These are phyloP conservation scores for Cytospora piceicola DNA, from an alignment of 2,329 filamentous ascomycete species.

Conservation along the genomic window DNA sequence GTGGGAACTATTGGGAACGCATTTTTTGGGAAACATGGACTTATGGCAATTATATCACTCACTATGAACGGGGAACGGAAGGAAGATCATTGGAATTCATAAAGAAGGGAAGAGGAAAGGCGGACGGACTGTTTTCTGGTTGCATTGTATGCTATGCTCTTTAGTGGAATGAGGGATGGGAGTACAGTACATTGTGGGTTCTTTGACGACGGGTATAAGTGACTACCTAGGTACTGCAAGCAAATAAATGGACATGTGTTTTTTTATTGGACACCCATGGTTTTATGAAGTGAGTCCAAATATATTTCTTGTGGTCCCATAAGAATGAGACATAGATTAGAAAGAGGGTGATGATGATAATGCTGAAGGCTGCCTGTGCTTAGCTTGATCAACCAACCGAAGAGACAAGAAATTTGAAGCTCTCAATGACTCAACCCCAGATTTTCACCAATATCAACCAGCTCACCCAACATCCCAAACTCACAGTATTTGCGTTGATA, in stretches of 20 bases:
- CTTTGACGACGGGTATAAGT: not conserved
- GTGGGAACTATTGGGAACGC: not conserved
- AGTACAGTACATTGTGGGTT: not conserved
- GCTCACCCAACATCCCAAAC: not conserved
- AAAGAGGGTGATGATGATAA: not conserved
- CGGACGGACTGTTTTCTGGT: not conserved
- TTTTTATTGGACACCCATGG: too few species aligned
- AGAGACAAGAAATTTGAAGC: constrained; percentile 21
- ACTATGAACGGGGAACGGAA: not conserved
- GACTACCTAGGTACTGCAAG: too few species aligned
- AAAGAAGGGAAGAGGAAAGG: not conserved
- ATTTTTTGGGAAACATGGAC: not conserved
- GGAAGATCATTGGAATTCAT: not conserved
- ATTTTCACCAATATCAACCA: constrained; percentile 19
- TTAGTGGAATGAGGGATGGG: not conserved
- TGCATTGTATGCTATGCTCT: not conserved
- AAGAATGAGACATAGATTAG: too few species aligned
- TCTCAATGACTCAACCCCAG: constrained; percentile 27
- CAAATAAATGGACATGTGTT: not conserved
- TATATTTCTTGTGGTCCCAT: too few species aligned
- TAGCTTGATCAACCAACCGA: not conserved
- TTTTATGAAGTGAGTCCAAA: too few species aligned
- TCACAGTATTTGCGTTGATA: not conserved
- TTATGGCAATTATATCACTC: not conserved
- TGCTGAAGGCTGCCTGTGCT: constrained; percentile 12